These are phyloP conservation scores for Penicillium sp. DNA, from an alignment of 2,329 filamentous ascomycete genomes.

Conservation along the genomic window DNA sequence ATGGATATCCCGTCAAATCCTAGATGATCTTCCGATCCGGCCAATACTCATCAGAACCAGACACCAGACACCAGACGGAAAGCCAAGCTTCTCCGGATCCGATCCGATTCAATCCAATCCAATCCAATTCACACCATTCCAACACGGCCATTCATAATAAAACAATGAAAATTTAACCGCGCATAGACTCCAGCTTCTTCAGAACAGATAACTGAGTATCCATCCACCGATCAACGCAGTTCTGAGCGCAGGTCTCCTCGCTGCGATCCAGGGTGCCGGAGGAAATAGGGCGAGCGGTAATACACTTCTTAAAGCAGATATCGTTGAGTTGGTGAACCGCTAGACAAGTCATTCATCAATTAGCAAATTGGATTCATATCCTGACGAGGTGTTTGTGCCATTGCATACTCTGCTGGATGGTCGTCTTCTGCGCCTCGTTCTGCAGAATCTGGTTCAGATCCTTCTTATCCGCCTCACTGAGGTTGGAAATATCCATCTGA, in stretches of 20 bases:
- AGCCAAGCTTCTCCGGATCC: too few relatives aligned
- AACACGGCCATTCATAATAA: too few relatives aligned
- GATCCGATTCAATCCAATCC: too few relatives aligned
- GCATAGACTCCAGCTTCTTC: slow-evolving; percentile 75
- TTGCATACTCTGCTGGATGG: slow-evolving; percentile 53
- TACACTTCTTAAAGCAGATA: slow-evolving; percentile 94
- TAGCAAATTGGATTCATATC: too few relatives aligned
- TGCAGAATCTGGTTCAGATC: slow-evolving; percentile 85
- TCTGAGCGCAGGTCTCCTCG: slow-evolving; percentile 84
- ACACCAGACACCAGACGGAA: too few relatives aligned
- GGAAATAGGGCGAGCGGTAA: slow-evolving; percentile 70
- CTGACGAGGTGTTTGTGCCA: not conserved
- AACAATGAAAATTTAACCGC: slow-evolving; percentile 32
- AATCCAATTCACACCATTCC: too few relatives aligned
- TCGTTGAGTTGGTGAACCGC: slow-evolving; percentile 72
- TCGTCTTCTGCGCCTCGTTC: slow-evolving; percentile 81
- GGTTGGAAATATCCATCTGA: slow-evolving; percentile 69
- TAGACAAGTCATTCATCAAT: too few relatives aligned
- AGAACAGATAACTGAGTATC: slow-evolving; percentile 86
- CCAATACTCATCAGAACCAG: too few relatives aligned
- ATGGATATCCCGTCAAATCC: too few relatives aligned
- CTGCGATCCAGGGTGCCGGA: slow-evolving; percentile 71
- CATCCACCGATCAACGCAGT: slow-evolving; percentile 93
- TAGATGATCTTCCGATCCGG: too few relatives aligned
- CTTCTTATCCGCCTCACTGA: slow-evolving; percentile 80